Base-by-base conservation (phyloP, 139 green algal genomes). In the Limnomonas spitsbergensis region DNA sequence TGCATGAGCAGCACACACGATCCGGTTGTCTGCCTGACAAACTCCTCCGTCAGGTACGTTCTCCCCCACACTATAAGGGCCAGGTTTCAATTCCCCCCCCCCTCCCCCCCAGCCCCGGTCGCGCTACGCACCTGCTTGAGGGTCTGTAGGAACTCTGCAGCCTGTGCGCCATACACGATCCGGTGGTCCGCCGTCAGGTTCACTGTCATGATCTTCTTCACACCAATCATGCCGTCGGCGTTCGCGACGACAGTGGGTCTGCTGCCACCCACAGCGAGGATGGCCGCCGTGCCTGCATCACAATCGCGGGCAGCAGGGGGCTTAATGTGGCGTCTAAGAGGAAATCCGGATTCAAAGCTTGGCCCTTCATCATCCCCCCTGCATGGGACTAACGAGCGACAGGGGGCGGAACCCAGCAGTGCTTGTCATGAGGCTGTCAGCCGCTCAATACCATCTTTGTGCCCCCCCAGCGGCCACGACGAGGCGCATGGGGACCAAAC, bases 141-240 rank as follows among this genome's bases (percentile, higher is more conserved):
- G 1, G 92, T 97, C 84, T 95, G 88, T 78, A 98, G 86, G 89
- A 98, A 98, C 85, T 94, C 90, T 47, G 96, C 96, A 7, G 94
- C 92, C 53, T 98, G 89, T 0, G 94, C 92, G 67, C 96, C 96
- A 76, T 98, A 98, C 71, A 99, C 92, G 69, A 97, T 91, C 69
- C 96, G 88, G 92, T 99, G 96, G 88, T 99, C 96, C 26, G 86
- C 89, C 2, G 96, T 99, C 40, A 99, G 77, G 90, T 99, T 99
- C 56, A 98, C 86, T 32, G 82, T 91, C 96, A 99, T 99, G 36
- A 96, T 87, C 87, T 95, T 97, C 83, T 93, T 90, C 74, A 99
- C 93, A 37, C 93, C 90, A 75, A 99, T 95, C 75, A 95, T 83
- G 72, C 87, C 93, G 76, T 96, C 92, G 0, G 85, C 91, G 2